These are phyloP conservation scores for Phytophthora pisi DNA, from an alignment of 352 stramenopile species.

Conservation along the genomic window DNA sequence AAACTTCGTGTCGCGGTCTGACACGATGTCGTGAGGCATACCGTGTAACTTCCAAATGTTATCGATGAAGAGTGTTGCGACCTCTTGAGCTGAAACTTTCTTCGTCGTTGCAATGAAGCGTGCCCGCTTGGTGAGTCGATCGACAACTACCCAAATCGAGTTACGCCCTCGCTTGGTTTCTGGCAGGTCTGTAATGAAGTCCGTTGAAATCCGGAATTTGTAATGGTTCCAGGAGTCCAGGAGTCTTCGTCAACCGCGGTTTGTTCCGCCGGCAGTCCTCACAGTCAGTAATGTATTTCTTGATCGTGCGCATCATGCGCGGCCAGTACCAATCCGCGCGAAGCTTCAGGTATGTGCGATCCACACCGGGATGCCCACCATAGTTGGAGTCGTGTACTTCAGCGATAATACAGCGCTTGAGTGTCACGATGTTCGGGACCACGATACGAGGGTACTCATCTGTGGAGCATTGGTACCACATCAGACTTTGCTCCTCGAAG, in stretches of 20 bases:
- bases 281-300: constrained; percentile 12
- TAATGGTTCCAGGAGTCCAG: constrained; percentile 4
- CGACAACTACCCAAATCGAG: not conserved
- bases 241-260: constrained; percentile 4
- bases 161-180: constrained; percentile 6
- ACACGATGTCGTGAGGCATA: not conserved
- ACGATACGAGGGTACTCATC: not conserved
- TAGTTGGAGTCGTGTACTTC: constrained; percentile 5
- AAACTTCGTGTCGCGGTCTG: not conserved
- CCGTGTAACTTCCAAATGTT: not conserved
- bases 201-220: constrained; percentile 15
- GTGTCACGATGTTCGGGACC: not conserved
- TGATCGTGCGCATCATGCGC: constrained; percentile 1
- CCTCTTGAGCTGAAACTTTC: not conserved
- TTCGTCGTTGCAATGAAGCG: constrained; percentile 8
- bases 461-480: not conserved
- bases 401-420: constrained; percentile 6
- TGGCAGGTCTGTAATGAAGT: constrained; percentile 8
- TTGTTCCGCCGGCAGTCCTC: constrained; percentile 15
- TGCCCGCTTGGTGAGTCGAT: not conserved
- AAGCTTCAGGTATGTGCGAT: constrained; percentile 9
- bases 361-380: not conserved
- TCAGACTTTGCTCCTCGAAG: not conserved
- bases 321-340: constrained; percentile 7
- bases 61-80: constrained; percentile 4